Evolutionary conservation across 2,329 filamentous ascomycete species (phyloP), one percentile per base, ranked within the genome.

Genomic region (Aspergillus pseudoglaucus): DNA sequence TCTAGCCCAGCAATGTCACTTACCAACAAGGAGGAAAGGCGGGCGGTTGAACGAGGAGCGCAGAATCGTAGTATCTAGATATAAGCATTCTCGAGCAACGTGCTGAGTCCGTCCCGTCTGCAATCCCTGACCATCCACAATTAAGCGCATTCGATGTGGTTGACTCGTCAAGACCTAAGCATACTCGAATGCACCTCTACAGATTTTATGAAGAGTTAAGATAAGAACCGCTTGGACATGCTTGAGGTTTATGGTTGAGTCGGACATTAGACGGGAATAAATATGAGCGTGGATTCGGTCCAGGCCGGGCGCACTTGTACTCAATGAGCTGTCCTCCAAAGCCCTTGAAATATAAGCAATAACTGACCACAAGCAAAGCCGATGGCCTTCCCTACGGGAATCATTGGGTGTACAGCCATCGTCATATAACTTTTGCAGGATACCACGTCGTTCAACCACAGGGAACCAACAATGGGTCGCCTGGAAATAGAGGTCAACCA

Each of bases 401-500:
- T n/a, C n/a, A n/a, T n/a, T n/a, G n/a, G n/a, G n/a, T n/a, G n/a
- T n/a, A n/a, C n/a, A n/a, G n/a, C n/a, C n/a, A 48, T 3, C 67
- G 65, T 18, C 68, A 59, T 37, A 69, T 44, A 71, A 66, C 42
- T 76, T 76, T 18, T 74, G 73, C 20, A 83, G 66, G 3, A 86
- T 64, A 27, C 76, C 74, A 35, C 82, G 76, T 49, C 81, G 83
- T 52, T 87, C 82, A 12, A 84, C 71, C 18, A 89, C 80, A 0
- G 85, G 85, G 10, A 88, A 72, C 85, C 85, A 89, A 44, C 77
- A 80, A 60, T 88, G 83, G 5, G 18, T 41, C 0, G 82, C 86
- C 54, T 86, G 86, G 1, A 86, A 84, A 60, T 87, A 88, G 4
- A 83, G 74, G 51, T 88, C 82, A 35, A 88, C 65, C 1, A 88